Percentiles rank a stretch among this genome's conserved stretches.
Conservation (phyloP, 345 rosid genomes). For the Alliaria petiolata region DNA sequence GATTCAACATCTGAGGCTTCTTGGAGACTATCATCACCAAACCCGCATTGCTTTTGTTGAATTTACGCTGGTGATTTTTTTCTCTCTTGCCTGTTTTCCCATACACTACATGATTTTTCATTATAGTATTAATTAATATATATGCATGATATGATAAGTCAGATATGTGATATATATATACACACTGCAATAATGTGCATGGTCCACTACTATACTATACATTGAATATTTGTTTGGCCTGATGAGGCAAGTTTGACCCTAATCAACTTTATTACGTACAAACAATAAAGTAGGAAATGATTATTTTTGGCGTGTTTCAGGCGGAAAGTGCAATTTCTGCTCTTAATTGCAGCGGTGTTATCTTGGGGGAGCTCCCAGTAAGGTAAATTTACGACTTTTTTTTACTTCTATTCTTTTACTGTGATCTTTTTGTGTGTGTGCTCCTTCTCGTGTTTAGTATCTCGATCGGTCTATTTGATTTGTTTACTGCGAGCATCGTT, state of each 20-base stretch:
- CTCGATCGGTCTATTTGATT: neutral
- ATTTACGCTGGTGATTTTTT: slow-evolving; percentile 51
- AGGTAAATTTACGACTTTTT: slow-evolving; percentile 38
- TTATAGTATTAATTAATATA: neutral
- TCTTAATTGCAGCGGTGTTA: slow-evolving; percentile 73
- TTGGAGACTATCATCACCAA: slow-evolving; percentile 73
- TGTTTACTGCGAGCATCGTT: neutral
- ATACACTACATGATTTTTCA: neutral
- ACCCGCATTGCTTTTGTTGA: slow-evolving; percentile 93
- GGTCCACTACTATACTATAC: neutral
- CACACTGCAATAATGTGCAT: neutral
- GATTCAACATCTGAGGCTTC: slow-evolving; percentile 73
- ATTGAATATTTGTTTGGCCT: neutral
- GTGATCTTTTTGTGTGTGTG: neutral
- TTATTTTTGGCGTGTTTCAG: slow-evolving; percentile 35
- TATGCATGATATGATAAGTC: neutral
- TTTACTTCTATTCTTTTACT: no score
- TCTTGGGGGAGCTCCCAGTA: slow-evolving; percentile 68
- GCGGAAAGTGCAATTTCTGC: slow-evolving; percentile 86
- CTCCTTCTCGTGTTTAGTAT: neutral
- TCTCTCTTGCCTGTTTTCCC: neutral
- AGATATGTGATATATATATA: neutral
- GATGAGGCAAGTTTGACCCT: neutral
- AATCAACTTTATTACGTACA: neutral
- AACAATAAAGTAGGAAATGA: neutral